These are phyloP conservation scores for Gelatoporia subvermispora DNA, from an alignment of 768 basidiomycete genomes.

Conservation along the genomic window DNA sequence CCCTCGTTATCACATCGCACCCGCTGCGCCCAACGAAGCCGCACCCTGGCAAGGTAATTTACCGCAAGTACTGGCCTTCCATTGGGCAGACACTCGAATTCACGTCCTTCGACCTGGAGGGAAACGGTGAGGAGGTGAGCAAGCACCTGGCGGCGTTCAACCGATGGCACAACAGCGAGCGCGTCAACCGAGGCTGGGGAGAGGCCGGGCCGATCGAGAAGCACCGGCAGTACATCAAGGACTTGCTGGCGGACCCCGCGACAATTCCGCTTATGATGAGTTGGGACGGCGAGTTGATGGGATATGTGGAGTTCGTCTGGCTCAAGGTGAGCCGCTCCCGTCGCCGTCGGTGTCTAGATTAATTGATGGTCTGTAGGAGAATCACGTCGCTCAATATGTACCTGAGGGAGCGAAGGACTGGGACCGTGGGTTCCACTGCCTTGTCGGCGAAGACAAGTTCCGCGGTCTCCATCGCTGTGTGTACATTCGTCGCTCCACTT, in stretches of 20 bases:
- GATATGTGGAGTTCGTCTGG: slow-evolving; percentile 43
- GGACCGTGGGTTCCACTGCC: slow-evolving; percentile 38
- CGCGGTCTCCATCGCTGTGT: slow-evolving; percentile 37
- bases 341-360: slow-evolving; percentile 9
- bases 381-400: slow-evolving; percentile 21
- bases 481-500: slow-evolving; percentile 10
- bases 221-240: slow-evolving; percentile 37
- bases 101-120: slow-evolving; percentile 24
- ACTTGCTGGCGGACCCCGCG: slow-evolving; percentile 32
- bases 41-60: slow-evolving; percentile 34
- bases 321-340: slow-evolving; percentile 35
- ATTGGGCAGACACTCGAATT: slow-evolving; percentile 29
- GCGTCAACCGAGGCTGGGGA: slow-evolving; percentile 42
- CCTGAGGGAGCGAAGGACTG: slow-evolving; percentile 25
- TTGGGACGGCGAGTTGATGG: slow-evolving; percentile 40
- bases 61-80: slow-evolving; percentile 29
- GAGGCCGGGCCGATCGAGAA: slow-evolving; percentile 40
- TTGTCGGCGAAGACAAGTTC: slow-evolving; percentile 44
- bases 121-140: not conserved
- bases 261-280: slow-evolving; percentile 38
- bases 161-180: slow-evolving; percentile 45
- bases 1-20: slow-evolving; percentile 44
- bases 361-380: slow-evolving; percentile 3
- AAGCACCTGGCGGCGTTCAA: slow-evolving; percentile 41
- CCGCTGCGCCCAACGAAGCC: slow-evolving; percentile 50